These are phyloP conservation scores for Wickerhamiella azyma DNA, from an alignment of 805 yeast species.

Conservation along the genomic window DNA sequence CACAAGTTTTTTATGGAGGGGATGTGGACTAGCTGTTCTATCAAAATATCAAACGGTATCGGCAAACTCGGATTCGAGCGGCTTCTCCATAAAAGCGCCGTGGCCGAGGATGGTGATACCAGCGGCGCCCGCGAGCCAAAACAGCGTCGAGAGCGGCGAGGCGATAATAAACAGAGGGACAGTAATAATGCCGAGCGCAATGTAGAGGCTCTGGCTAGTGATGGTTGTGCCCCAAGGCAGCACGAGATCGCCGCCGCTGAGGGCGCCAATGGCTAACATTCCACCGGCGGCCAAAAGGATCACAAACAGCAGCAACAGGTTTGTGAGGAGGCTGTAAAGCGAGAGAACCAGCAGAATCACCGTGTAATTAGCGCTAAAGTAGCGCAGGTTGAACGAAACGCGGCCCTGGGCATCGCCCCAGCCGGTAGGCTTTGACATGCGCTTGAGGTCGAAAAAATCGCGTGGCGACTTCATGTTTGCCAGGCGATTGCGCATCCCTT, in stretches of 20 bases:
- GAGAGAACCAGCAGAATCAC: slow-evolving; percentile 58
- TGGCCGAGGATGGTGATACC: slow-evolving; percentile 68
- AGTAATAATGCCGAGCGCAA: slow-evolving; percentile 61
- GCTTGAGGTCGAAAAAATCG: slow-evolving; percentile 84
- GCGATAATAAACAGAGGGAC: slow-evolving; percentile 78
- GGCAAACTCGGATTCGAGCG: slow-evolving; percentile 86
- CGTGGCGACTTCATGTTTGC: slow-evolving; percentile 74
- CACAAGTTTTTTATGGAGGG: neutral
- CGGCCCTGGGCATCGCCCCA: slow-evolving; percentile 83
- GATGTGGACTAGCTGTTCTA: too few relatives aligned
- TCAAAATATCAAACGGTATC: slow-evolving; percentile 31
- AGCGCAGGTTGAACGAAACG: slow-evolving; percentile 70
- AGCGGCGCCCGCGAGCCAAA: slow-evolving; percentile 87
- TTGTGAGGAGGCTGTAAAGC: slow-evolving; percentile 77
- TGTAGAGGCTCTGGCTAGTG: slow-evolving; percentile 62
- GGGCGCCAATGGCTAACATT: slow-evolving; percentile 58
- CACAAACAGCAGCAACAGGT: slow-evolving; percentile 72
- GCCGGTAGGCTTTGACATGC: slow-evolving; percentile 81
- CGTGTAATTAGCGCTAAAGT: slow-evolving; percentile 78
- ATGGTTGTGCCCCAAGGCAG: slow-evolving; percentile 53
- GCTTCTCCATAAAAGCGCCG: slow-evolving; percentile 87
- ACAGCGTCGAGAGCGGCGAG: slow-evolving; percentile 72
- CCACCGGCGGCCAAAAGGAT: slow-evolving; percentile 62
- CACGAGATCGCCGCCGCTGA: slow-evolving; percentile 72
- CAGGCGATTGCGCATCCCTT: slow-evolving; percentile 42